phyloP scores from a whole-genome alignment of 768 basidiomycete genomes.

The Mycena galericulata region DNA sequence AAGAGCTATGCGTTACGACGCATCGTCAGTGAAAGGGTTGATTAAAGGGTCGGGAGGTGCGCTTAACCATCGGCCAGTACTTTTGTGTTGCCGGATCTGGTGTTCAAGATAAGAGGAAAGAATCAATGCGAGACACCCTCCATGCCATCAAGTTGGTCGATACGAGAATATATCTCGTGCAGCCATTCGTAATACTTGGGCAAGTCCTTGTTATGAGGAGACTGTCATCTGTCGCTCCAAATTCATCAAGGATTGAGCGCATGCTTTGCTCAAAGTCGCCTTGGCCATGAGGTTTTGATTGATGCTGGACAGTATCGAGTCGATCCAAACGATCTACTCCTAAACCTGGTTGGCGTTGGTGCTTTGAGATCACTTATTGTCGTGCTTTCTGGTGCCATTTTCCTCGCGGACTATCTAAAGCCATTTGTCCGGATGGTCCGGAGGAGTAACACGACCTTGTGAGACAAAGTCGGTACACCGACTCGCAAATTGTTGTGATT shows the following conservation, averaged over 20 bases:
- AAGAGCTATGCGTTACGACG: no score
- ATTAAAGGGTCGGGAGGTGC: no score
- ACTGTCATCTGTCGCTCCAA: constrained; percentile 85
- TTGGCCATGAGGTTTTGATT: constrained; percentile 91
- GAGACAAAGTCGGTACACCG: no score
- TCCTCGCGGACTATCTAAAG: constrained; percentile 82
- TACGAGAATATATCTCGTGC: constrained; percentile 94
- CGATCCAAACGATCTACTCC: constrained; percentile 76
- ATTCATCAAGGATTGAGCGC: constrained; percentile 93
- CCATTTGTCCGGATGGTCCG: constrained; percentile 96
- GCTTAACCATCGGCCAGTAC: constrained; percentile 96
- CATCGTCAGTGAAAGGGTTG: no score
- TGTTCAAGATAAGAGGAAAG: constrained; percentile 92
- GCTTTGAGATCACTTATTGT: constrained; percentile 62
- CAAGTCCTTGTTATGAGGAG: constrained; percentile 60
- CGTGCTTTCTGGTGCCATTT: constrained; percentile 59
- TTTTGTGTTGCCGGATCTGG: constrained; percentile 98
- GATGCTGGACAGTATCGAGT: constrained; percentile 86
- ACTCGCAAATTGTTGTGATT: no score
- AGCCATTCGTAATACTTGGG: constrained; percentile 87
- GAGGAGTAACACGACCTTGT: constrained; percentile 96
- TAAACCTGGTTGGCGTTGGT: constrained; percentile 55
- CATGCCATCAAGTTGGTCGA: constrained; percentile 99
- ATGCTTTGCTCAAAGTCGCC: constrained; percentile 94
- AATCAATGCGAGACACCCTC: constrained; percentile 94